Base-by-base conservation (phyloP, 331 rosid genomes). In the Malus hybrid region DNA sequence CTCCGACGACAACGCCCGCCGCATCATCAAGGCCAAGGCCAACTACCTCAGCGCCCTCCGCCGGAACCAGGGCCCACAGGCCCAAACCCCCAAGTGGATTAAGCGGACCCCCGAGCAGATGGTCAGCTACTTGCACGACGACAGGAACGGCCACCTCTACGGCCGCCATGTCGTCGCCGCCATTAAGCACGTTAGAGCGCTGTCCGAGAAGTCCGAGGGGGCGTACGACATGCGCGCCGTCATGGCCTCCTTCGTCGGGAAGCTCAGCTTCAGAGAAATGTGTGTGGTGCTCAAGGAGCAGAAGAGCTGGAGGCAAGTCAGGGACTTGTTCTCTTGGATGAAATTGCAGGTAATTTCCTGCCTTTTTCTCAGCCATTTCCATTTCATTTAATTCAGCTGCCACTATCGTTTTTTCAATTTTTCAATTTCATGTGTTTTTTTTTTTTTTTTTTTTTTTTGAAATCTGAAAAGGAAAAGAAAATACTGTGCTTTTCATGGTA, bases 291-390 rank as follows among this genome's bases (percentile, higher is more conserved):
- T 93, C 28, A 93, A 93, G 85, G 98, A 91, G 74, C 98, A 91
- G 78, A 94, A 84, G 52, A 91, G 96, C 24, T 94, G 98, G 98
- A 86, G 90, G 81, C 98, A 94, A 72, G 98, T 79, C 12, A 80
- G 90, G 19, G 97, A 94, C 82, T 88, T 94, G 60, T 91, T 94
- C 80, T 76, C 80, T 65, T 94, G 98, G 98, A 94, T 94, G 98
- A 94, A 91, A 81, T 83, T 94, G 79, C 98, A 94, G 97, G 98
- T 93, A 20, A 27, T 36, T 76, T 54, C 6, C 16, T 22, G 22
- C 31, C 52, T 24, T 57, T 20, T 57, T 48, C 55, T 48, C 55
- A 12, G 15, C 19, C 64, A 22, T 59, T 59, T 22, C 28, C 5
- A 10, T 59, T 22, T 59, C 22, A 59, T 59, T 59, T 59, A 4